These are phyloP conservation scores for Pseudoneurospora amorphoporcata DNA, from an alignment of 495 filamentous ascomycete species.

Conservation along the genomic window DNA sequence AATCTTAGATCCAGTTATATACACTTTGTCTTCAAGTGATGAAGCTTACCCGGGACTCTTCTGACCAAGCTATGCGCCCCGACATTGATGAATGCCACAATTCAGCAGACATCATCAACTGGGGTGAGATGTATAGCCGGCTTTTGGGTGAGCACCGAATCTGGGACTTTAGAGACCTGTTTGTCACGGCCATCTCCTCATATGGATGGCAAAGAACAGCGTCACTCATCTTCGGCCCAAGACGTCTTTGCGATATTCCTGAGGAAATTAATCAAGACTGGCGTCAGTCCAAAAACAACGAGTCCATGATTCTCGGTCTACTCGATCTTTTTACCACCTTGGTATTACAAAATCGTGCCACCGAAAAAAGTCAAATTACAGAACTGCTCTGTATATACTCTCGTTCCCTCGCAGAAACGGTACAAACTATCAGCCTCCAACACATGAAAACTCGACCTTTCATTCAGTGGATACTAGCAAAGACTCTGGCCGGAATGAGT, in stretches of 20 bases:
- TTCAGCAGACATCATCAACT: neutral
- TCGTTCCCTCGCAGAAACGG: neutral
- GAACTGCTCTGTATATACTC: neutral
- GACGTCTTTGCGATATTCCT: neutral
- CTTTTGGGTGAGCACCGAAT: constrained; percentile 6
- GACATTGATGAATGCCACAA: neutral
- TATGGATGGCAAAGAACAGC: constrained; percentile 5
- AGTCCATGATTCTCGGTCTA: constrained; percentile 10
- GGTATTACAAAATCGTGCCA: constrained; percentile 2
- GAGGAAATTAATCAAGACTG: constrained; percentile 9
- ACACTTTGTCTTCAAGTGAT: constrained; percentile 4
- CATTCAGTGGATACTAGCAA: constrained; percentile 15
- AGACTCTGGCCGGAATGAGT: constrained; percentile 3
- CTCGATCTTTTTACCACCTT: constrained; percentile 12
- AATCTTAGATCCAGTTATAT: constrained; percentile 4
- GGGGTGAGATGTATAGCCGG: constrained; percentile 6
- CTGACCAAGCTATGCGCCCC: neutral
- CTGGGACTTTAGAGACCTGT: constrained; percentile 16
- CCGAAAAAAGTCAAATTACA: neutral
- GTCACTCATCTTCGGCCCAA: neutral
- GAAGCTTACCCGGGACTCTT: neutral
- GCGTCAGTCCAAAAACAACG: constrained; percentile 3
- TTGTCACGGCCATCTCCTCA: constrained; percentile 1
- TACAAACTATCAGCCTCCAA: constrained; percentile 2
- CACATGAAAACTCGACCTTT: constrained; percentile 14